Conservation (phyloP, 78 protist genomes). For the Dictyostelium brefeldianum region DNA sequence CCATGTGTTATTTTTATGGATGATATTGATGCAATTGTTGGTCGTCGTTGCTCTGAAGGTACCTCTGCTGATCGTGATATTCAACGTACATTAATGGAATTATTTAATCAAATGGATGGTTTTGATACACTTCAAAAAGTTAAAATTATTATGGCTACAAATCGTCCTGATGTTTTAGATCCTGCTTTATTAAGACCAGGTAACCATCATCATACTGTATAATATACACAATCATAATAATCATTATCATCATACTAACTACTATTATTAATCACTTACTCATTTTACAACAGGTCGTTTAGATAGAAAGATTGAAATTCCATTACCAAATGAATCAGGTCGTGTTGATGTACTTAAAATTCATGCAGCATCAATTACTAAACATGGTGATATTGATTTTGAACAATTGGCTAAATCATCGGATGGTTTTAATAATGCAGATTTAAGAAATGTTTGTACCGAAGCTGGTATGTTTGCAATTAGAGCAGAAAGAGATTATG, state of each 20-base stretch:
- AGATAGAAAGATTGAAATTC: slow-evolving; percentile 97
- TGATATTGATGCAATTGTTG: slow-evolving; percentile 99
- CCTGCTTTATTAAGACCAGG: slow-evolving; percentile 99
- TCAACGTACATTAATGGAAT: slow-evolving; percentile 99
- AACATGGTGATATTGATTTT: slow-evolving; percentile 97
- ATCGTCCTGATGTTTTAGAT: slow-evolving; percentile 99
- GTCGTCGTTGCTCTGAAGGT: slow-evolving; percentile 97
- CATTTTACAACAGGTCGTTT: slow-evolving; percentile 69
- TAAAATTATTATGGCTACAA: slow-evolving; percentile 99
- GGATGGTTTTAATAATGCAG: slow-evolving; percentile 99
- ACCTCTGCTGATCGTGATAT: slow-evolving; percentile 99
- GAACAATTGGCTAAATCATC: slow-evolving; percentile 98
- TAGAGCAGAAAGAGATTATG: slow-evolving; percentile 96
- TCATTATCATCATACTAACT: no score
- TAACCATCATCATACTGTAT: no score
- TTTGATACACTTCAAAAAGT: slow-evolving; percentile 98
- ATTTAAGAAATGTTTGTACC: slow-evolving; percentile 99
- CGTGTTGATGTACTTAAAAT: slow-evolving; percentile 97
- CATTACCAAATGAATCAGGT: slow-evolving; percentile 98
- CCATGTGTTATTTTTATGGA: slow-evolving; percentile 99
- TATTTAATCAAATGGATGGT: slow-evolving; percentile 99
- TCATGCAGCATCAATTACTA: slow-evolving; percentile 96
- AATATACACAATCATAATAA: no score
- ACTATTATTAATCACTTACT: no score
- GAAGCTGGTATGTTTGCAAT: slow-evolving; percentile 99